Base-by-base conservation (phyloP, 345 rosid species). In the Linum lewisii region DNA sequence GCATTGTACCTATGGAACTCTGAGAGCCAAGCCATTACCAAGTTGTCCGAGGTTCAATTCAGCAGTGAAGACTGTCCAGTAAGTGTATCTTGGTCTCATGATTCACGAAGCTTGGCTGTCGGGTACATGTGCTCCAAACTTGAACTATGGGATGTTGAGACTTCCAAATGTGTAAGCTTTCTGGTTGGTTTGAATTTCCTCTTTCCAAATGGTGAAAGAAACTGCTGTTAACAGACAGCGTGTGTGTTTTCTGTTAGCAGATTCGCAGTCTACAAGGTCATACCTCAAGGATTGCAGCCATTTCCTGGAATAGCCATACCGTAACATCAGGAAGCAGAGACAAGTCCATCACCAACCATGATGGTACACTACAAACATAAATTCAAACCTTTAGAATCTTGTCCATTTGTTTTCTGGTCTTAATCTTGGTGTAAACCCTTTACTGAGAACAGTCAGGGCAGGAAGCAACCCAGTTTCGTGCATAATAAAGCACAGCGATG, bases 281-380 rank as follows among this genome's bases (percentile, higher is more conserved):
- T 38, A 61, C 32, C 1, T 45, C 59, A 58, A 77, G 80, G 60
- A 61, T 75, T 26, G 67, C 74, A 62, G 25, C 77, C 6, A 58
- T 78, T 56, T 59, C 80, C 5, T 79, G 86, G 82, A 82, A 77
- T 36, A 64, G 66, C 24, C 66, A 69, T 26, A 63, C 52, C 54
- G 63, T 79, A 62, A 71, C 83, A 54, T 77, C 82, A n/a, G 86
- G 82, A 61, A 70, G 82, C 77, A 60, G 21, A 1, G 83, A 78
- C 65, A 76, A 66, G 66, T 66, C 69, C 49, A 81, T 81, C 62
- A 58, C 77, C 36, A 77, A 72, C 52, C 80, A 77, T 25, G 83
- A 81, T 60, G 78, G 86, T 81, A 70, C 7, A 38, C 45, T 34
- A 15, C 10, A 38, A 9, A 15, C 13, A 38, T 8, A 6, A 9